Evolutionary conservation across 1,139 yeast species (phyloP).

Genomic region (Wickerhamomyces sp.): DNA sequence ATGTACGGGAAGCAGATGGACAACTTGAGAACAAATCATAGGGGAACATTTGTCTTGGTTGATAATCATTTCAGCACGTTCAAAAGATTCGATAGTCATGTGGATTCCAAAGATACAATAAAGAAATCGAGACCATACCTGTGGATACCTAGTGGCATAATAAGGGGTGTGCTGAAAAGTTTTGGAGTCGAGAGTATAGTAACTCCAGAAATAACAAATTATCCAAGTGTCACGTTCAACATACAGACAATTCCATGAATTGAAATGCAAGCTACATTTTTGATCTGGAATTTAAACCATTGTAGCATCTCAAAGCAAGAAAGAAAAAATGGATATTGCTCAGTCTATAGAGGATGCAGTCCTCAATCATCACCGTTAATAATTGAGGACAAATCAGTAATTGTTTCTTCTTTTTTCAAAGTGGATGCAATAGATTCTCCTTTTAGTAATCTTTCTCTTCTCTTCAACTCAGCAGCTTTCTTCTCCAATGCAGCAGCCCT

Average conservation of each 20-base stretch:
- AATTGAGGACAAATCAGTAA: conserved; percentile 49
- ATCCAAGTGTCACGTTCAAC: conserved; percentile 68
- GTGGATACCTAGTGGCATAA: conserved; percentile 81
- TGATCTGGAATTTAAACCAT: too few relatives aligned
- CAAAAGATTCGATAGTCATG: conserved; percentile 47
- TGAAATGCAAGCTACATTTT: background rate
- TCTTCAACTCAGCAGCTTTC: conserved; percentile 69
- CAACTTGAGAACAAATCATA: conserved; percentile 84
- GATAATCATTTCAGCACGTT: conserved; percentile 61
- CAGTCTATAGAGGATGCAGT: too few relatives aligned
- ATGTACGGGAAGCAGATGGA: conserved; percentile 85
- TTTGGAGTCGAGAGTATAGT: conserved; percentile 67
- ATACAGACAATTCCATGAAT: conserved; percentile 46
- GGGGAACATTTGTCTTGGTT: conserved; percentile 77
- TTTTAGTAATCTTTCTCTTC: conserved; percentile 50
- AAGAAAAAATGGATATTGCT: too few relatives aligned
- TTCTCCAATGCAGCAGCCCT: conserved; percentile 74
- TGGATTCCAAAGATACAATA: conserved; percentile 43
- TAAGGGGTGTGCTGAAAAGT: conserved; percentile 71
- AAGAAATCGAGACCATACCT: conserved; percentile 50
- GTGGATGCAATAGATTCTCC: conserved; percentile 12
- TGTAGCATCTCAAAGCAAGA: too few relatives aligned
- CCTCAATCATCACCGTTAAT: conserved; percentile 12
- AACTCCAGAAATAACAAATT: conserved; percentile 57
- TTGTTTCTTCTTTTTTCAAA: conserved; percentile 46